phyloP scores from a whole-genome alignment of 768 basidiomycete genomes.

The Daedalea quercina region DNA sequence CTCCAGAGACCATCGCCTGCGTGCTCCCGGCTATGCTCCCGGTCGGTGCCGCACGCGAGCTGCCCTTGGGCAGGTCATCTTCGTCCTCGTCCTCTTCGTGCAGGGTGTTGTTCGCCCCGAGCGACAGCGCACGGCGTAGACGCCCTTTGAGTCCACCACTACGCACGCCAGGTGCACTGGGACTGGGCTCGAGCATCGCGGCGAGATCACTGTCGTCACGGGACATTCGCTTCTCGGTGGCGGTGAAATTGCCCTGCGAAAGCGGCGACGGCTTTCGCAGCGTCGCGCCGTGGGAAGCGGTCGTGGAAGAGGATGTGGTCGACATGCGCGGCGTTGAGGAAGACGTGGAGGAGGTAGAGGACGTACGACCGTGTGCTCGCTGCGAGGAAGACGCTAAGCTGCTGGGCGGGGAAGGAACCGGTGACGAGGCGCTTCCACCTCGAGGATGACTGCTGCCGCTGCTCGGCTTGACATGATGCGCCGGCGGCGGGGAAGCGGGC shows the following conservation, averaged over 20 bases:
- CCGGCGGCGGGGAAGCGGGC: conserved; percentile 17
- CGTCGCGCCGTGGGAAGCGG: conserved; percentile 22
- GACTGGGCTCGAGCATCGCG: conserved; percentile 36
- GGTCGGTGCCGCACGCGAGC: conserved; percentile 9
- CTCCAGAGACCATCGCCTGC: conserved; percentile 21
- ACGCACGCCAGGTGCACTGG: conserved; percentile 35
- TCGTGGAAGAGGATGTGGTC: conserved; percentile 18
- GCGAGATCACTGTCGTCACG: conserved; percentile 69
- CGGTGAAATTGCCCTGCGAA: conserved; percentile 57
- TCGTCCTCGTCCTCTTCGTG: conserved; percentile 51
- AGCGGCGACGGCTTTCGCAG: conserved; percentile 53
- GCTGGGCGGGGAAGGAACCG: conserved; percentile 14
- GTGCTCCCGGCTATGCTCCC: conserved; percentile 18
- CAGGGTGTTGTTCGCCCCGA: conserved; percentile 52
- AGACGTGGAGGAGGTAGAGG: conserved; percentile 40
- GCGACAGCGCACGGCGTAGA: conserved; percentile 65
- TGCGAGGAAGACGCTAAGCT: conserved; percentile 24
- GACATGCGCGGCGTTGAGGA: conserved; percentile 25
- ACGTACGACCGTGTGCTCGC: conserved; percentile 40
- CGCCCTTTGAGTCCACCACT: conserved; percentile 72
- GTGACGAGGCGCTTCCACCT: conserved; percentile 9
- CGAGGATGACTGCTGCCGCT: conserved; percentile 17
- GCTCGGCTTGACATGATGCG: conserved; percentile 12
- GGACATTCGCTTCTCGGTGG: conserved; percentile 70
- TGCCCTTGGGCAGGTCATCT: conserved; percentile 15